A percentile compares a stretch with the other conserved stretches of the same genome.
phyloP scores from a whole-genome alignment of 2,329 filamentous ascomycete genomes.

The Chaetomium strumarium region DNA sequence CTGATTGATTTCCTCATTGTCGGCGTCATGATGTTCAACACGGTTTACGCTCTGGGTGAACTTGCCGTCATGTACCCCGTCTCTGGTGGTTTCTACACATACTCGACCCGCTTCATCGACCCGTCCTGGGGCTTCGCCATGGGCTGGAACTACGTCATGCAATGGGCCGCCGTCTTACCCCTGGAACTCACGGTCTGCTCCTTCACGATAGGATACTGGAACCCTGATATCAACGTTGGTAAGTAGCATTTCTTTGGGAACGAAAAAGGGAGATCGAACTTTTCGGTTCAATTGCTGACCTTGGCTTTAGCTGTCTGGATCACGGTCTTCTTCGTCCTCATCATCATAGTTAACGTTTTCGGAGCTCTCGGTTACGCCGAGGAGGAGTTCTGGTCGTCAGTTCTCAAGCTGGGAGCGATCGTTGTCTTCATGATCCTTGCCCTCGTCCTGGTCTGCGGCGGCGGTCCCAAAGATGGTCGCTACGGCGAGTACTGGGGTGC shows the following conservation, averaged over 20 bases:
- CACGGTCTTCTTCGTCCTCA: constrained; percentile 44
- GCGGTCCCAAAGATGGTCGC: constrained; percentile 42
- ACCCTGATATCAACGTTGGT: constrained; percentile 37
- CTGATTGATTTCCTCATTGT: constrained; percentile 49
- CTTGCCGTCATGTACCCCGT: constrained; percentile 57
- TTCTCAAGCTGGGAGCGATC: constrained; percentile 52
- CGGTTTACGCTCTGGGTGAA: constrained; percentile 56
- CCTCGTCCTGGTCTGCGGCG: constrained; percentile 51
- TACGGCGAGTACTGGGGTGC: constrained; percentile 40
- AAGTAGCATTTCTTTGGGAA: constrained; percentile 8
- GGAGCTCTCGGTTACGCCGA: constrained; percentile 48
- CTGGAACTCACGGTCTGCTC: constrained; percentile 46
- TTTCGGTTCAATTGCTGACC: not conserved
- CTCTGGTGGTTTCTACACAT: constrained; percentile 58
- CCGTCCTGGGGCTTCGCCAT: constrained; percentile 54
- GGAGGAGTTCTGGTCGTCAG: constrained; percentile 51
- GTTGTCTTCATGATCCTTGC: constrained; percentile 58
- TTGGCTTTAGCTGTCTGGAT: constrained; percentile 40
- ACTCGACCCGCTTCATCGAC: constrained; percentile 56
- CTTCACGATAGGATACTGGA: constrained; percentile 49
- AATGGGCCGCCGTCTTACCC: constrained; percentile 46
- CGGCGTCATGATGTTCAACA: constrained; percentile 57
- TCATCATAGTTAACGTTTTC: constrained; percentile 49
- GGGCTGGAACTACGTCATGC: constrained; percentile 46
- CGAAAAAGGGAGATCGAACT: not conserved